Base-by-base conservation (phyloP, 768 basidiomycete species). In the Lactarius hatsudake region DNA sequence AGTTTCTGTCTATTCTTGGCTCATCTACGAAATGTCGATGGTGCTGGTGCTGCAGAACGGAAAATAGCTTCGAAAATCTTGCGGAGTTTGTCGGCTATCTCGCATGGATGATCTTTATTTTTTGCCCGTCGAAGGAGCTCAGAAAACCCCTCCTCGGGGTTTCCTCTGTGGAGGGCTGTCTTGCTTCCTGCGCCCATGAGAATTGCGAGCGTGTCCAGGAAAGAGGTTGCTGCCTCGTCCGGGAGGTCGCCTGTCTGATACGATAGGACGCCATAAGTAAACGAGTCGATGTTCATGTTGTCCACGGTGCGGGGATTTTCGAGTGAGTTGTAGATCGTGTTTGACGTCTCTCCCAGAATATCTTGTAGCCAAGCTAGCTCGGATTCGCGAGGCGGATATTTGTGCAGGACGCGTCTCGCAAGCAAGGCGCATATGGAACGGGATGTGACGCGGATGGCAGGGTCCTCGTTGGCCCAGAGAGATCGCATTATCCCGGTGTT, bases 91-190 rank as follows among this genome's bases (percentile, higher is more conserved):
- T 5, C 51, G 15, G 43, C 30, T 20, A 48, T 75, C 72, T 69
- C 73, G 75, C 55, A 75, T 73, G 20, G 75, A 73, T 55, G 79
- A 73, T n/a, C 20, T 18, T 66, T 26, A 5, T 40, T 42, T 20
- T 45, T 34, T 34, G 34, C 34, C 36, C 36, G 36, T 36, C 36
- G 64, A 8, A 65, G 34, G 28, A 61, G 30, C 38, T 40, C 54
- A 34, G 40, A 55, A 28, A 61, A 23, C 34, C 53, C n/a, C 28
- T 7, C n/a, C 58, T 59, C 28, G 5, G 59, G 23, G 32, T n/a
- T 10, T 6, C 38, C 34, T 26, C 59, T 34, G 26, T 23, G 59
- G 32, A 65, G 17, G 53, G 51, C 17, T 13, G 26, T 23, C 18
- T 36, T 40, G 17, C 53, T 56, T 32, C 53, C 64, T 15, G 53